Evolutionary conservation across 306 rosid genomes (phyloP), one percentile per base, ranked within the genome.

Genomic region (Quercus gilva): DNA sequence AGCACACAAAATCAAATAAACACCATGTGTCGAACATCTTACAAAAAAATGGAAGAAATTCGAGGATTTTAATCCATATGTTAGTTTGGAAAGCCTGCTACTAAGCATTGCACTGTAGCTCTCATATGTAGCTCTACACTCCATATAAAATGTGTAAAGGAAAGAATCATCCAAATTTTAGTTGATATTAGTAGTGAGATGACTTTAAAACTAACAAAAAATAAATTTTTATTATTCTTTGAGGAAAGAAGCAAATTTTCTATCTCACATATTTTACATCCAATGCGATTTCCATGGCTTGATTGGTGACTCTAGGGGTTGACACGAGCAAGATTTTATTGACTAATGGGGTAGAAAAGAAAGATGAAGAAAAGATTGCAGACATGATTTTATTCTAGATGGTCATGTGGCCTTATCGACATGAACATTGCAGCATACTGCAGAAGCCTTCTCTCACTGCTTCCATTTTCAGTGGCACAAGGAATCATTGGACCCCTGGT

Each of bases 351-450:
- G 17, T 3, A 28, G 67, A 26, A 17, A 5, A 11, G 10, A 13
- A 21, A 55, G 4, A n/a, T 53, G 23, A 68, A 45, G 31, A 57
- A 4, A 10, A 76, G 20, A 79, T 6, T 20, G 14, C 31, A 70
- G 37, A 45, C 10, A 43, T 12, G 49, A 19, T 58, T 69, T 90
- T 72, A 93, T 68, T 93, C 96, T 41, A 95, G 94, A 85, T 95
- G 99, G 69, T 95, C 99, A 73, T 95, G 99, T 51, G 99, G 99
- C 89, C 88, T 89, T 78, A 95, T 83, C 73, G 99, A 95, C 99
- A 95, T 84, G 88, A 95, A 95, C 94, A 95, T 82, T 55, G 99
- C 99, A 81, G 99, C 99, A 83, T 90, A 95, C 73, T 90, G 98
- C 88, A 93, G 33, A 51, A 95, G 96, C 79, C 85, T 77, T 1